Base-by-base conservation (phyloP, 306 rosid genomes). In the Erythrophleum fordii region DNA sequence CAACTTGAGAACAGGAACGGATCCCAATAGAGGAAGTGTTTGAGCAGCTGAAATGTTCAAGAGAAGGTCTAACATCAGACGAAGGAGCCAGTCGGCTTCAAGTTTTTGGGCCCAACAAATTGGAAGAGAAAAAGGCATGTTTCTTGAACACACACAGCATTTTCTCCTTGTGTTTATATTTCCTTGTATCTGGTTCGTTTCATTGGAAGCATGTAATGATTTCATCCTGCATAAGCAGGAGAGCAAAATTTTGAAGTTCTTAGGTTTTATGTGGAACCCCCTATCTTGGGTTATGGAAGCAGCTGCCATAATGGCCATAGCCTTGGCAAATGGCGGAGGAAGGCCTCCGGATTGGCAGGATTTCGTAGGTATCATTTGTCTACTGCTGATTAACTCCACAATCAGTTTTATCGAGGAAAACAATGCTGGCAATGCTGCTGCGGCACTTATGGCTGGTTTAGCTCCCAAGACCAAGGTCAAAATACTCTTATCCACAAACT, bases 251-350 rank as follows among this genome's bases (percentile, higher is more conserved):
- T 85, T 96, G 82, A 96, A 96, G 84, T 96, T 96, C 78, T 67
- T 96, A 87, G 99, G 99, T 8, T 96, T 96, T 85, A 96, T 96
- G 99, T 96, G 99, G 99, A 96, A 96, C 76, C 99, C 99, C 7
- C 81, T 96, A 17, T 96, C 99, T 5, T 96, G 99, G 99, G 99
- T 96, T 64, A 96, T 96, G 99, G 99, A 96, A 93, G 98, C 97
- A 81, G 99, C 99, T 83, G 99, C 99, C 25, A 17, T 96, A 31
- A 96, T 96, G 98, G 99, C 99, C 46, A 93, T 96, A 75, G 99
- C 81, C 86, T 79, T 96, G 83, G 98, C 99, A 62, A 93, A 96
- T 74, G 99, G 98, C 0, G 89, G 46, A 49, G 94, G 97, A 83
- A 88, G 74, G 83, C 97, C 99, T 44, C 97, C 99, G 0, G 99